Evolutionary conservation across 352 stramenopile genomes (phyloP).

Genomic region (Peronospora farinosa): DNA sequence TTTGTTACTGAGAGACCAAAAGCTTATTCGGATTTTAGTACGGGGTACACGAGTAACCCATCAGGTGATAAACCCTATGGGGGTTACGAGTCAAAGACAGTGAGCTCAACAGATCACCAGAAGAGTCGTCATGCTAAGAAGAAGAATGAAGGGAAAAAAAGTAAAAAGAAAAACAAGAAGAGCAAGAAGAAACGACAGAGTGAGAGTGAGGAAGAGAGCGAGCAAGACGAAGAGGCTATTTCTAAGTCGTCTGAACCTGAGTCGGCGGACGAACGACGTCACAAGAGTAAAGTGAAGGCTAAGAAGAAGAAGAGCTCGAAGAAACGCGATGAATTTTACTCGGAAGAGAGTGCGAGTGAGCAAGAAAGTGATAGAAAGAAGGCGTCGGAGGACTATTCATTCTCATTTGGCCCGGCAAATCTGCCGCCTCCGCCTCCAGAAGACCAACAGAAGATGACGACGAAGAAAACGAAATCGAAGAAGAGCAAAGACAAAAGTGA

Average conservation of each 20-base stretch:
- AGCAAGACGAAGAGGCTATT: constrained; percentile 14
- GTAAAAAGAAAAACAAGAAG: constrained; percentile 35
- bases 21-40: constrained; percentile 40
- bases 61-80: not conserved
- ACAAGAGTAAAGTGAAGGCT: constrained; percentile 25
- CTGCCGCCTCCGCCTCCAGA: constrained; percentile 30
- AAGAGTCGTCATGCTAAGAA: constrained; percentile 37
- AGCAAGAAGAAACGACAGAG: constrained; percentile 29
- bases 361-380: constrained; percentile 28
- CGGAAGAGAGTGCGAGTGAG: constrained; percentile 33
- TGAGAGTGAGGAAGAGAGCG: constrained; percentile 18
- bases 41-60: constrained; percentile 5
- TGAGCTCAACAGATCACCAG: not conserved
- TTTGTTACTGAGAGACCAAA: constrained; percentile 59
- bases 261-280: constrained; percentile 22
- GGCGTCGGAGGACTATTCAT: constrained; percentile 31
- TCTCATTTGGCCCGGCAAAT: constrained; percentile 48
- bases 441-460: constrained; percentile 16
- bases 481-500: constrained; percentile 22
- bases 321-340: constrained; percentile 31
- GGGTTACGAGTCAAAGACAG: constrained; percentile 9
- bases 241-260: constrained; percentile 30
- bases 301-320: constrained; percentile 35
- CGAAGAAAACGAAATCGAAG: constrained; percentile 17
- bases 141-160: constrained; percentile 33